Conservation (phyloP, 371 early-diverging fungal species). For the Mucor plumbeus region DNA sequence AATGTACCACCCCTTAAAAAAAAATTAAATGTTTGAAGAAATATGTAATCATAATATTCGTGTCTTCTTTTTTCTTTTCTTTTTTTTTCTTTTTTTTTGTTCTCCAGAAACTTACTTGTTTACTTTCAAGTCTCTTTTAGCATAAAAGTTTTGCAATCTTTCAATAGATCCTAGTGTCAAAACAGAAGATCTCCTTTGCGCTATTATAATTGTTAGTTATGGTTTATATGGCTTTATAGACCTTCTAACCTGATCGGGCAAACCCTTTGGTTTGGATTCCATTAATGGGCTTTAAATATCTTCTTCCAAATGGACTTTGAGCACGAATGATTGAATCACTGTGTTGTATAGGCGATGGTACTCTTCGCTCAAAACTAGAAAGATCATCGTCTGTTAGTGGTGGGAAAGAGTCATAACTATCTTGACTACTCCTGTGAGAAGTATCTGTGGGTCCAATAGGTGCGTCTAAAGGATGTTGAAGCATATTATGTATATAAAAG, state of each 20-base stretch:
- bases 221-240: background rate
- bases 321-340: constrained; percentile 40
- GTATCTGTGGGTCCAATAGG: background rate
- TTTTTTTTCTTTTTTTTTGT: too few relatives aligned
- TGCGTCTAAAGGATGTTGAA: constrained; percentile 22
- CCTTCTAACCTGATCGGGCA: constrained; percentile 51
- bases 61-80: too few relatives aligned
- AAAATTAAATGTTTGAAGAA: background rate
- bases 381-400: constrained; percentile 27
- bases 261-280: constrained; percentile 56
- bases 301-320: constrained; percentile 45
- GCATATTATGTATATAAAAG: constrained; percentile 10
- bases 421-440: background rate
- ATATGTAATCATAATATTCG: background rate
- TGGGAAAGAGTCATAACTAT: constrained; percentile 19
- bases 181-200: constrained; percentile 55
- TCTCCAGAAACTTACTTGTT: constrained; percentile 47
- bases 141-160: constrained; percentile 55
- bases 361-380: constrained; percentile 28
- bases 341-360: constrained; percentile 19
- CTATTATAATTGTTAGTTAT: constrained; percentile 13
- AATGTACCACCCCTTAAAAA: constrained; percentile 45
- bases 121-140: constrained; percentile 47
- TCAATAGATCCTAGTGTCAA: constrained; percentile 55
- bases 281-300: constrained; percentile 50